Evolutionary conservation across 108 stramenopile species (phyloP), one percentile per base, ranked within the genome.

Genomic region (Chaetoceros tenuissimus): DNA sequence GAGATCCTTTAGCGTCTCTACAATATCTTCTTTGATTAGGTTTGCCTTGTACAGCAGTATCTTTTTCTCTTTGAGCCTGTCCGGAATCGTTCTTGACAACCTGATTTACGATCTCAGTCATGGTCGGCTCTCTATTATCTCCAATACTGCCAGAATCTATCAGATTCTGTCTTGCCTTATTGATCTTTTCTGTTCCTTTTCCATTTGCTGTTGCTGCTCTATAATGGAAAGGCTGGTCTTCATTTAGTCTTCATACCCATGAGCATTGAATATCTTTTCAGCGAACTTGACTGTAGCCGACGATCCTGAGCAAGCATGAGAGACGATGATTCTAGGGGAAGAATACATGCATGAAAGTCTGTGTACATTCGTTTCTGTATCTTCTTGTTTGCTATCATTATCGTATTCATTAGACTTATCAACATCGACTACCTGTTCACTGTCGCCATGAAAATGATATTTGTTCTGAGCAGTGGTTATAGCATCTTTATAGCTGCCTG

Each of bases 171-270:
- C 34, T 40, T 40, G 34, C 5, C 34, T 5, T 40, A 10, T 5
- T 5, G 5, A 10, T 13, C 34, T 40, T 40, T 13, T 75, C 68
- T 24, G 89, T 61, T 48, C 85, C 69, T 57, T 74, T 63, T 47
- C 74, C 66, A 21, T 85, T 48, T 53, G 87, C 81, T 46, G 66
- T 22, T 27, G 77, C 24, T 54, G 87, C 77, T 20, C 73, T 56
- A 24, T 72, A 22, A 47, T 88, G 85, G 65, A 88, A 88, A 5
- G 79, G 78, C 51, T 81, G 81, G 27, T 19, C 44, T 2, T 68
- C 49, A 63, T 66, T 24, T 40, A 13, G 34, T 40, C 34, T 40
- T 40, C 8, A 40, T 40, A 40, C 8, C 34, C 34, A 40, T 40
- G 34, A 13, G 34, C 34, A 5, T 40, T 13, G 5, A 40, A 13